These are phyloP conservation scores for Diaporthe citriasiana DNA, from an alignment of 2,329 filamentous ascomycete species.

Conservation along the genomic window DNA sequence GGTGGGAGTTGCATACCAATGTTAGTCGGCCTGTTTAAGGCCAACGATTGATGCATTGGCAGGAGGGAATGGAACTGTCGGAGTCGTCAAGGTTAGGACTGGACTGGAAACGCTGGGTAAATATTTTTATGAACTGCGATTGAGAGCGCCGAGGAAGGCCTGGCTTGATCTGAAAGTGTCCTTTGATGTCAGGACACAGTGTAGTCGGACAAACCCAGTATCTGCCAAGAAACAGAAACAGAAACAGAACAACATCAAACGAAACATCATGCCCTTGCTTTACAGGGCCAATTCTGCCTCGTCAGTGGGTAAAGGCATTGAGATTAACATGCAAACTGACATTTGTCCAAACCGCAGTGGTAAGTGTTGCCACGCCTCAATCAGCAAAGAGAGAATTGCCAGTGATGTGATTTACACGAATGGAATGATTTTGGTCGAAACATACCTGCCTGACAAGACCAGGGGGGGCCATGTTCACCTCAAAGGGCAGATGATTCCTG, in stretches of 20 bases:
- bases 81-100: conserved; percentile 29
- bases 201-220: conserved; percentile 12
- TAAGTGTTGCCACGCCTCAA: background rate
- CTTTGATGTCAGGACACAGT: conserved; percentile 4
- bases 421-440: background rate
- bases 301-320: background rate
- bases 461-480: background rate
- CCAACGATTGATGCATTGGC: conserved; percentile 20
- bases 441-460: background rate
- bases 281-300: background rate
- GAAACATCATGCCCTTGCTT: background rate
- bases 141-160: background rate
- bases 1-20: background rate
- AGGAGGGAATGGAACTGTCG: conserved; percentile 2
- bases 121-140: conserved; percentile 29
- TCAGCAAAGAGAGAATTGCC: background rate
- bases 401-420: background rate
- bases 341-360: background rate
- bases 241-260: conserved; percentile 32
- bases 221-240: conserved; percentile 28
- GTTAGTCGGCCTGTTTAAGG: background rate
- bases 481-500: background rate
- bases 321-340: background rate
- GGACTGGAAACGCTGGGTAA: conserved; percentile 11
- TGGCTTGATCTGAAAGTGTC: conserved; percentile 17